Evolutionary conservation across 192 early-diverging fungal genomes (phyloP), one percentile per base, ranked within the genome.

Genomic region (Backusella tarrabulga): DNA sequence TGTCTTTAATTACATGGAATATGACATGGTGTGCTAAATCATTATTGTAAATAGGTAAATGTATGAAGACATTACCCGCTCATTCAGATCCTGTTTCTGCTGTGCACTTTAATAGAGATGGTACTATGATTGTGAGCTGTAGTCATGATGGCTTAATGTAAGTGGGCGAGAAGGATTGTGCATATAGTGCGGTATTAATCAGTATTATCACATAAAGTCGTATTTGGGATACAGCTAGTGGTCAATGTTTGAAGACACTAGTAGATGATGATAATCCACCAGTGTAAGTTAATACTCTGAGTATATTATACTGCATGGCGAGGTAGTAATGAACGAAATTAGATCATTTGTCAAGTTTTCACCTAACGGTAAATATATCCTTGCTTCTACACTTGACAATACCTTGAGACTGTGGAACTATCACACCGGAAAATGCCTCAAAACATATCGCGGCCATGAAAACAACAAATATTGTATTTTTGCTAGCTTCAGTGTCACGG

Each of bases 201-300:
- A 35, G 26, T 71, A 7, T 41, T 36, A 41, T 41, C 32, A 32
- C 19, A 26, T 71, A 5, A 74, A 96, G 95, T 70, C 96, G 98
- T 29, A 98, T 99, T 73, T 99, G 98, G 98, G 98, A 99, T 82
- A 95, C 95, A 34, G 90, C 93, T 44, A 95, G 97, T n/a, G 97
- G 98, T 42, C 95, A 98, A 82, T 98, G 97, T 78, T 89, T 99
- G 12, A 99, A 98, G 83, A 99, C 98, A 4, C 84, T 99, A 34
- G 92, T 99, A 19, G 95, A 97, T 80, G 97, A 98, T 79, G 93
- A 94, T 76, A 97, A 97, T 74, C 97, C 95, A 66, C 92, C 94
- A 19, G 97, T 98, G 90, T 96, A 83, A 88, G 90, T 32, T 32
- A 32, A 32, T 32, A 32, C 32, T 32, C 2, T 32, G 32, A 32